Conservation (phyloP, 768 basidiomycete genomes). For the Tylopilus subfusipes region DNA sequence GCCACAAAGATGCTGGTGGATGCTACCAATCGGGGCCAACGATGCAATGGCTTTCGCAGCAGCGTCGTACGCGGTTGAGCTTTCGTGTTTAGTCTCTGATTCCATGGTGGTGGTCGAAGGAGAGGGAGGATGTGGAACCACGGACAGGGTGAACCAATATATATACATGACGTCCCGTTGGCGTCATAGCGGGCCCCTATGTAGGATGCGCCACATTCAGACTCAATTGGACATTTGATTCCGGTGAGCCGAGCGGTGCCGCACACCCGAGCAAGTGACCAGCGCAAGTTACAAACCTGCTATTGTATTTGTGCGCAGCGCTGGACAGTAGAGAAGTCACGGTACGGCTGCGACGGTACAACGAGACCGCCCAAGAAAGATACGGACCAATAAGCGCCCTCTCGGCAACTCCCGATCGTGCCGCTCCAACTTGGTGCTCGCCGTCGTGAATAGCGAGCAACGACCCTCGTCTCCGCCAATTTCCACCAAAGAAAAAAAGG, state of each 20-base stretch:
- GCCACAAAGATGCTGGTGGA: constrained; percentile 32
- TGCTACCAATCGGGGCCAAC: constrained; percentile 35
- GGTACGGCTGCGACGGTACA: too few species aligned
- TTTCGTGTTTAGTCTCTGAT: constrained; percentile 20
- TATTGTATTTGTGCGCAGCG: too few species aligned
- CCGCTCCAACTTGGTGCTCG: constrained; percentile 23
- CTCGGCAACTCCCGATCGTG: constrained; percentile 29
- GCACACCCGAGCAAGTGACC: too few species aligned
- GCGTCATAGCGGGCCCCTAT: neutral
- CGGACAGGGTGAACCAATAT: neutral
- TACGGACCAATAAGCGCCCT: constrained; percentile 1
- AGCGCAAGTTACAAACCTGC: too few species aligned
- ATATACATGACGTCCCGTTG: neutral
- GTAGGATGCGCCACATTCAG: too few species aligned
- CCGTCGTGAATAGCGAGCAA: constrained; percentile 35
- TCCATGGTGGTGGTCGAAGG: constrained; percentile 23
- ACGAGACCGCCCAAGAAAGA: too few species aligned
- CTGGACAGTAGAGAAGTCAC: neutral
- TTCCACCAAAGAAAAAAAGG: constrained; percentile 22
- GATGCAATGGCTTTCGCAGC: constrained; percentile 29
- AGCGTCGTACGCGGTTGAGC: constrained; percentile 22
- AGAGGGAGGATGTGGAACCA: neutral
- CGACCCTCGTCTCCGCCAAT: constrained; percentile 13
- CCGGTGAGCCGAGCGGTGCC: too few species aligned
- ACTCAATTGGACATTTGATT: too few species aligned